Percentiles rank a stretch among this genome's conserved stretches.
These are phyloP conservation scores for Suillus sp. DNA, from an alignment of 768 basidiomycete genomes.

Conservation along the genomic window DNA sequence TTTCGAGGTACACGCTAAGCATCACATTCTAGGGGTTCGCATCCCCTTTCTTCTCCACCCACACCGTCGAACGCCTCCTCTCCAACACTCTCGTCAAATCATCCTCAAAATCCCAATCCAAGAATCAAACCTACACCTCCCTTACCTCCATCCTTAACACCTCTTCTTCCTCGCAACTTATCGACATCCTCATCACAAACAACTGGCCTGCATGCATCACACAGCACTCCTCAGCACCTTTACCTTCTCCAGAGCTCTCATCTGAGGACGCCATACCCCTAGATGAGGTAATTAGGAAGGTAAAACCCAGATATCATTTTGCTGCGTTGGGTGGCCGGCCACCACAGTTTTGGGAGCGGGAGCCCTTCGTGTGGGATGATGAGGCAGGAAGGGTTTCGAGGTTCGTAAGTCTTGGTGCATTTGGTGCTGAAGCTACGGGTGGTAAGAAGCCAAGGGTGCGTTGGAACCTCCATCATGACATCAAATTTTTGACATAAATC, in stretches of 20 bases:
- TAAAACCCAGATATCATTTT: conserved; percentile 89
- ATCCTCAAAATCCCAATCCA: conserved; percentile 39
- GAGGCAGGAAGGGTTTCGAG: conserved; percentile 63
- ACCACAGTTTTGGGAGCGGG: conserved; percentile 91
- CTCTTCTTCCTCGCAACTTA: conserved; percentile 59
- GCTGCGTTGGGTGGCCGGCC: conserved; percentile 63
- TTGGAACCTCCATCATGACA: conserved; percentile 14
- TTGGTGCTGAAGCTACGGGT: conserved; percentile 62
- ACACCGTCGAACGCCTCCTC: conserved; percentile 70
- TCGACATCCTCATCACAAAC: conserved; percentile 84
- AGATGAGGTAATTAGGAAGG: conserved; percentile 62
- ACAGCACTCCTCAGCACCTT: conserved; percentile 55
- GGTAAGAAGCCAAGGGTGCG: conserved; percentile 85
- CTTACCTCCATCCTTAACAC: conserved; percentile 69
- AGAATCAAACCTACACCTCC: conserved; percentile 56
- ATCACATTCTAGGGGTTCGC: conserved; percentile 59
- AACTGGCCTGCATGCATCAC: conserved; percentile 72
- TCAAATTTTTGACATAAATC: neutral
- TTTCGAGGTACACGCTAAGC: conserved; percentile 1
- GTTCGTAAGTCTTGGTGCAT: conserved; percentile 87
- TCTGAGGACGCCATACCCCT: conserved; percentile 54
- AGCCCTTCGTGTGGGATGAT: conserved; percentile 86
- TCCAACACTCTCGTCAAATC: conserved; percentile 66
- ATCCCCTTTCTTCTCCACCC: conserved; percentile 72
- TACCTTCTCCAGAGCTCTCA: conserved; percentile 47